Base-by-base conservation (phyloP, 2,329 filamentous ascomycete genomes). In the Cladosporium sphaerospermum region DNA sequence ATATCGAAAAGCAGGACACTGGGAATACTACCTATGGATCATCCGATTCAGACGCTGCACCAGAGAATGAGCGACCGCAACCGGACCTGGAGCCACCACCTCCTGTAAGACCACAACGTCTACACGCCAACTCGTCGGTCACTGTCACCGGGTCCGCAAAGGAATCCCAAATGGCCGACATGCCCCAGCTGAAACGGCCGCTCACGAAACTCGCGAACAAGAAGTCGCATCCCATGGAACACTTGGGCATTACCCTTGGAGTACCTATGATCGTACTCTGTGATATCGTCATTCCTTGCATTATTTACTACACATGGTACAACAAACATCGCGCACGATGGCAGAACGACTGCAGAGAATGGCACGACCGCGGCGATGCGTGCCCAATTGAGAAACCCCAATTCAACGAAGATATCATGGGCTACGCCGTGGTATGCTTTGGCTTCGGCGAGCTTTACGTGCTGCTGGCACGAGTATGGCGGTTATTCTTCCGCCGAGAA, bases 381-480 rank as follows among this genome's bases (percentile, higher is more conserved):
- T 65, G 62, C 40, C 57, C 60, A 4, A 58, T 62, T 1, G 56
- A 58, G 11, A 44, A 58, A 28, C 50, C 42, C 6, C 56, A 66
- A 45, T 64, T 63, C 56, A 55, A 66, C 51, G 56, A 56, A 40
- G 57, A 62, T 2, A 67, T 67, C 33, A 57, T 67, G 39, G 64
- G 64, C 13, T 61, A 59, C 40, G 63, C 63, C 2, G 58, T 67
- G 23, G 58, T 60, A 18, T 62, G 53, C 44, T 67, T 67, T 37
- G 64, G 64, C 3, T 59, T 67, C 28, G 64, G 64, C 14, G 64
- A 67, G 54, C 52, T 66, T n/a, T 67, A 62, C 59, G 65, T 67
- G 43, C 50, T 67, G 28, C 41, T 61, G n/a, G 62, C 63, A 10
- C 59, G 64, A 43, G 61, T 67, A 1, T 56, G 55, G 48, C 52